phyloP scores from a whole-genome alignment of 352 stramenopile species.

The Pythium brachiatum region DNA sequence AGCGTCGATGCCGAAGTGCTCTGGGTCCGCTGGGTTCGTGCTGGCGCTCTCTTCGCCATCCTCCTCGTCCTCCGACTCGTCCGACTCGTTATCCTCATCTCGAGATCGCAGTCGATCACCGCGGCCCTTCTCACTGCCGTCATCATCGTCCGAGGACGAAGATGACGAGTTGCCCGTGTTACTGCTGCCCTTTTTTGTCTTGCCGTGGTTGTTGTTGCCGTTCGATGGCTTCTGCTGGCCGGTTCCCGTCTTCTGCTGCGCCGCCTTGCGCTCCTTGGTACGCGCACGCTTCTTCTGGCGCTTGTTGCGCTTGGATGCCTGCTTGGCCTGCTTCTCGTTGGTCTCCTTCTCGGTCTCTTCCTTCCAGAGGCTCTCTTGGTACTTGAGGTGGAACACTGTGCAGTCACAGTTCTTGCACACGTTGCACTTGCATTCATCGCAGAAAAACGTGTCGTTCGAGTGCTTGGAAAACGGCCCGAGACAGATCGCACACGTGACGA shows the following conservation, averaged over 20 bases:
- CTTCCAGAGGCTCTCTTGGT: slow-evolving; percentile 95
- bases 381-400: slow-evolving; percentile 97
- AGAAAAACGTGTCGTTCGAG: slow-evolving; percentile 95
- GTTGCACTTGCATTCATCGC: slow-evolving; percentile 97
- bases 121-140: slow-evolving; percentile 20
- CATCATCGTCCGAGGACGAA: slow-evolving; percentile 49
- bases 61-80: slow-evolving; percentile 34
- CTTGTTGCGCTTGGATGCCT: slow-evolving; percentile 84
- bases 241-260: slow-evolving; percentile 32
- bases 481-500: slow-evolving; percentile 97
- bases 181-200: slow-evolving; percentile 42
- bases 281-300: slow-evolving; percentile 83
- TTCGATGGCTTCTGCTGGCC: slow-evolving; percentile 29
- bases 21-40: slow-evolving; percentile 28
- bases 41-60: slow-evolving; percentile 31
- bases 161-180: slow-evolving; percentile 33
- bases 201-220: slow-evolving; percentile 28
- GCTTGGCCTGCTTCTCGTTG: slow-evolving; percentile 86
- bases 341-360: slow-evolving; percentile 93
- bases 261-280: slow-evolving; percentile 81
- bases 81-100: slow-evolving; percentile 47
- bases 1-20: slow-evolving; percentile 30
- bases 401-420: slow-evolving; percentile 98
- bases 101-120: slow-evolving; percentile 31
- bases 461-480: slow-evolving; percentile 94